Conservation (phyloP, 257 asterid genomes). For the Solanum tarijense region DNA sequence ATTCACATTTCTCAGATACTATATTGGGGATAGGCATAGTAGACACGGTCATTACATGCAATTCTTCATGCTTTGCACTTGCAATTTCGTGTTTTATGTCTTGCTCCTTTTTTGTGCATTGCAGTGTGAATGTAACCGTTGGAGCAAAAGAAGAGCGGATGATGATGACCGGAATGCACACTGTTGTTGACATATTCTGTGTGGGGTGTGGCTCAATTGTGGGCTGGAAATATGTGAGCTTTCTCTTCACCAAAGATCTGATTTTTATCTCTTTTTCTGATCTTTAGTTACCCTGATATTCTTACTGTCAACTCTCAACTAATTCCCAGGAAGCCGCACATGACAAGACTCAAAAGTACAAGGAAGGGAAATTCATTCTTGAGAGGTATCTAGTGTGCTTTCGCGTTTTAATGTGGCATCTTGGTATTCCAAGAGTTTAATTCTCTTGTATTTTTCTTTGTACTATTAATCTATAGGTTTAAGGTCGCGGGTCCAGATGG, state of each 20-base stretch:
- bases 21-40: not conserved
- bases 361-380: conserved; percentile 73
- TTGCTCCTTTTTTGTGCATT: not conserved
- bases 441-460: not conserved
- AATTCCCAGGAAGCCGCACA: conserved; percentile 46
- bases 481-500: conserved; percentile 70
- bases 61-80: not conserved
- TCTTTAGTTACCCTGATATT: not conserved
- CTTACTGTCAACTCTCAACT: not conserved
- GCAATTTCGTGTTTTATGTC: not conserved
- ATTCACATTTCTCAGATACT: not conserved
- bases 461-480: conserved; percentile 29
- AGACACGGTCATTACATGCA: not conserved
- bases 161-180: conserved; percentile 83
- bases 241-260: not conserved
- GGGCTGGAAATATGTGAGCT: conserved; percentile 88
- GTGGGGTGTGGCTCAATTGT: conserved; percentile 71
- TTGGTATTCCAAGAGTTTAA: not conserved
- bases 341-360: conserved; percentile 53
- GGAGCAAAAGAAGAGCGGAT: conserved; percentile 67
- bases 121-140: conserved; percentile 57
- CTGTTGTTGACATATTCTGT: conserved; percentile 73
- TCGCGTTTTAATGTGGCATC: not conserved
- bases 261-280: not conserved
- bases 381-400: conserved; percentile 45